Base-by-base conservation (phyloP, 2,329 filamentous ascomycete species). In the Verticillium longisporum region DNA sequence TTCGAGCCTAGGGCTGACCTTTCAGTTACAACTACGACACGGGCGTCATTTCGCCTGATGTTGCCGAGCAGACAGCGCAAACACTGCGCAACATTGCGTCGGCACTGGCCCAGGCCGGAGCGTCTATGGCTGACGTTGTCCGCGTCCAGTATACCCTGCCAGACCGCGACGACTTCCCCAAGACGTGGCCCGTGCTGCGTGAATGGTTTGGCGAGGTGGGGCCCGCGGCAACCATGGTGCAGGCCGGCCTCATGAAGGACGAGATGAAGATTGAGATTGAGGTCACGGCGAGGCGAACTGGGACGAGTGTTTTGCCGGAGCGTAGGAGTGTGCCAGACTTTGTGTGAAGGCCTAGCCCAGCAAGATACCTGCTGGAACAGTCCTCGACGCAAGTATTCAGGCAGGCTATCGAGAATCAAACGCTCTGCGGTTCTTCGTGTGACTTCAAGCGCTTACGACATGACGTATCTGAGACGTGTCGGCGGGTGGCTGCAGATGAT, bases 151-250 rank as follows among this genome's bases (percentile, higher is more conserved):
- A 84, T 64, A 81, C 83, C 55, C 71, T 84, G 21, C 78, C 80
- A 2, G 72, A 82, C 61, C 71, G 77, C 6, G 64, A 68, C 15
- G 78, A 83, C 57, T 84, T 84, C 60, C 69, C 75, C 11, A 70
- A 70, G 66, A 80, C 77, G 15, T 84, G 80, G 81, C 75, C 78
- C 1, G 77, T 83, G 2, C 67, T 84, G 65, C 73, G 73, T 63
- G 77, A 74, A 65, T 83, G 78, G 77, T 73, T 84, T 57, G 80
- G 79, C 6, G 68, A 75, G 2, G 76, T 80, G n/a, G 70, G 76
- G 36, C 81, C 82, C 1, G 81, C 81, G 31, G 81, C 81, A 21
- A 84, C 80, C 1, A 84, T 84, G 81, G 68, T 83, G 0, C 77
- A 82, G 68, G 75, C 79, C 0, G 76, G 71, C 10, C 65, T 84